These are phyloP conservation scores for Beauveria scarabaeidicola DNA, from an alignment of 2,329 filamentous ascomycete genomes.

Conservation along the genomic window DNA sequence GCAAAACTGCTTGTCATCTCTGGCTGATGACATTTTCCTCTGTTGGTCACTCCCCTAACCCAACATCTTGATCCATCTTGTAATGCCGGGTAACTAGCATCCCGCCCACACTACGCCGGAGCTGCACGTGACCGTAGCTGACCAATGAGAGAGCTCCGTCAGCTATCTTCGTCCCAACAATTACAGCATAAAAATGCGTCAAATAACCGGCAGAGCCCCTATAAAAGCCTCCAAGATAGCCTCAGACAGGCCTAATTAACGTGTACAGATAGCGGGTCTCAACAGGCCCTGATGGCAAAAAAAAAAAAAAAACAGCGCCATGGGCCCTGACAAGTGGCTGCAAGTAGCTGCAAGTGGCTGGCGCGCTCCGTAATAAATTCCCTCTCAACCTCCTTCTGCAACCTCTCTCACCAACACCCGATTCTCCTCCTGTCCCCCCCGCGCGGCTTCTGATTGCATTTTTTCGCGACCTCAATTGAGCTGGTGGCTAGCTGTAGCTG, in stretches of 20 bases:
- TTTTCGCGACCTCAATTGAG: neutral
- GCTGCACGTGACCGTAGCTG: neutral
- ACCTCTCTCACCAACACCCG: neutral
- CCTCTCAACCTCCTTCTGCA: slow-evolving; percentile 10
- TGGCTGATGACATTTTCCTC: neutral
- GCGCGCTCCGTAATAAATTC: slow-evolving; percentile 11
- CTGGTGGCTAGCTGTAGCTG: slow-evolving; percentile 2
- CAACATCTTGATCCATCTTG: slow-evolving; percentile 8
- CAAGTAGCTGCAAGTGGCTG: slow-evolving; percentile 1
- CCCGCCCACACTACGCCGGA: neutral
- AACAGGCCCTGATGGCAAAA: no score
- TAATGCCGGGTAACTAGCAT: slow-evolving; percentile 1
- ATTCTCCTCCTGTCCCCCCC: neutral
- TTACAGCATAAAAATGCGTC: neutral
- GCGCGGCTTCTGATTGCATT: neutral
- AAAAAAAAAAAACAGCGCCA: neutral
- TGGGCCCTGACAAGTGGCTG: neutral
- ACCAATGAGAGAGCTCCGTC: neutral
- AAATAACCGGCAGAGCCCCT: neutral
- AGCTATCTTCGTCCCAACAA: slow-evolving; percentile 10
- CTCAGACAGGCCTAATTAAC: neutral
- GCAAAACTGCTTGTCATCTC: no score
- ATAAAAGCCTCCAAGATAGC: neutral
- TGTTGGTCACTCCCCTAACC: slow-evolving; percentile 5
- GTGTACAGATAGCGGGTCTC: neutral